Conservation (phyloP, 148 eudicot genomes). For the Chenopodium formosanum region DNA sequence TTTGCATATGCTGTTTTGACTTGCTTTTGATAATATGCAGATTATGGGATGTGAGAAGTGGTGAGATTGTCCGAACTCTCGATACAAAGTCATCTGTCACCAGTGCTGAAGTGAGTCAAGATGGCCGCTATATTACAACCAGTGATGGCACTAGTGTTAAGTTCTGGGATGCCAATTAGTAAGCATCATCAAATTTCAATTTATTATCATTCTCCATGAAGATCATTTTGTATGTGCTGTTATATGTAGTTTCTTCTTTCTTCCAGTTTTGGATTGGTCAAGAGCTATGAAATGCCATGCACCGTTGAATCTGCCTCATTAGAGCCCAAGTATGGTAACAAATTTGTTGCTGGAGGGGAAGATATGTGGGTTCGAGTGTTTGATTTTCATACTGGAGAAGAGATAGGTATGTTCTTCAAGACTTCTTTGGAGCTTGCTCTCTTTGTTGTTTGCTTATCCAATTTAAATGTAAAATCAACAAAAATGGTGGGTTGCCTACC, state of each 20-base stretch:
- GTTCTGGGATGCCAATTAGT: slow-evolving; percentile 97
- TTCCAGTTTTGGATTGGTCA: slow-evolving; percentile 83
- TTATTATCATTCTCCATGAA: background rate
- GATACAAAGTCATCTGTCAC: slow-evolving; percentile 86
- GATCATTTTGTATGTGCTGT: slow-evolving; percentile 6
- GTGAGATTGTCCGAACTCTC: slow-evolving; percentile 67
- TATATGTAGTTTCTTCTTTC: slow-evolving; percentile 6
- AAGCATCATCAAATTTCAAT: slow-evolving; percentile 23
- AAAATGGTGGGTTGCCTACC: background rate
- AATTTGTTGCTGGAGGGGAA: slow-evolving; percentile 92
- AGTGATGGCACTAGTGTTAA: slow-evolving; percentile 83
- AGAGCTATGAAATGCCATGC: slow-evolving; percentile 84
- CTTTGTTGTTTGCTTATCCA: background rate
- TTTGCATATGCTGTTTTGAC: background rate
- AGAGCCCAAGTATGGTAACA: slow-evolving; percentile 86
- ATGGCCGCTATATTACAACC: slow-evolving; percentile 88
- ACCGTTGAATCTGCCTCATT: slow-evolving; percentile 86
- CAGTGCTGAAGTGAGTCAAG: slow-evolving; percentile 91
- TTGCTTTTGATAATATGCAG: slow-evolving; percentile 27
- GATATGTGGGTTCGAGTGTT: slow-evolving; percentile 95
- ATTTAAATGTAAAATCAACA: no score
- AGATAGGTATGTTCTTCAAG: slow-evolving; percentile 49
- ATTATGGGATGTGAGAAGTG: slow-evolving; percentile 89
- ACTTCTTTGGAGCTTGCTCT: background rate
- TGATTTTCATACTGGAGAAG: slow-evolving; percentile 88